A percentile compares a stretch with the other conserved stretches of the same genome.
Evolutionary conservation across 2,329 filamentous ascomycete genomes (phyloP).

Genomic region (Hypoxylon sp.): DNA sequence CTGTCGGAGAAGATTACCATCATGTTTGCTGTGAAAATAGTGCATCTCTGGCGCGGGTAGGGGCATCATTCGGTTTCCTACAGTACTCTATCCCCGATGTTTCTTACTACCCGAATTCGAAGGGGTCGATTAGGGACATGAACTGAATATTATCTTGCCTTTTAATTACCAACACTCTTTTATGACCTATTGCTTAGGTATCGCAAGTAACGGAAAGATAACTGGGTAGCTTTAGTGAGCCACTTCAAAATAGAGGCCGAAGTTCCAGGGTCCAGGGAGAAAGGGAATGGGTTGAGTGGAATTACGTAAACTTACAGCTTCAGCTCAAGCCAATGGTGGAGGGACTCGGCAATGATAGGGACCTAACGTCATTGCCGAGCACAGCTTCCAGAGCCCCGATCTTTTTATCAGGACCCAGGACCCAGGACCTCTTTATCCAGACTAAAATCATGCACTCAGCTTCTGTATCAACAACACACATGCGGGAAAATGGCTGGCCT

Average conservation of each 20-base stretch:
- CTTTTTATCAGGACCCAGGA: too few species aligned
- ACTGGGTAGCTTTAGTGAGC: background rate
- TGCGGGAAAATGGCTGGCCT: conserved; percentile 33
- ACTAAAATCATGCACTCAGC: conserved; percentile 20
- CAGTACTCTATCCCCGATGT: conserved; percentile 2
- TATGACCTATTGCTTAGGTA: too few species aligned
- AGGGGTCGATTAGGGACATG: conserved; percentile 9
- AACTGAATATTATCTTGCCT: conserved; percentile 13
- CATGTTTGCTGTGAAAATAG: conserved; percentile 39
- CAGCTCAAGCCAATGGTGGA: conserved; percentile 29
- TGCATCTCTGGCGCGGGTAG: conserved; percentile 40
- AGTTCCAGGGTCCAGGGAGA: conserved; percentile 10
- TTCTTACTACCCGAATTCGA: conserved; percentile 18
- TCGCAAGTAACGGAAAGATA: background rate
- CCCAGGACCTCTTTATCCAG: conserved; percentile 14
- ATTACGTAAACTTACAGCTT: conserved; percentile 32
- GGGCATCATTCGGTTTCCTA: conserved; percentile 31
- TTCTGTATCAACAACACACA: conserved; percentile 14
- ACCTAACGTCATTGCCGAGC: conserved; percentile 40
- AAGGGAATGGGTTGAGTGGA: conserved; percentile 14
- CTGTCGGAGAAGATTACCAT: conserved; percentile 35
- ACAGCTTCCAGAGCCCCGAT: conserved; percentile 40
- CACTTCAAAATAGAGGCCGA: background rate
- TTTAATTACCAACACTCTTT: too few species aligned
- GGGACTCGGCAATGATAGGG: conserved; percentile 31